Evolutionary conservation across 2,329 filamentous ascomycete genomes (phyloP).

Genomic region (Phoma herbarum): DNA sequence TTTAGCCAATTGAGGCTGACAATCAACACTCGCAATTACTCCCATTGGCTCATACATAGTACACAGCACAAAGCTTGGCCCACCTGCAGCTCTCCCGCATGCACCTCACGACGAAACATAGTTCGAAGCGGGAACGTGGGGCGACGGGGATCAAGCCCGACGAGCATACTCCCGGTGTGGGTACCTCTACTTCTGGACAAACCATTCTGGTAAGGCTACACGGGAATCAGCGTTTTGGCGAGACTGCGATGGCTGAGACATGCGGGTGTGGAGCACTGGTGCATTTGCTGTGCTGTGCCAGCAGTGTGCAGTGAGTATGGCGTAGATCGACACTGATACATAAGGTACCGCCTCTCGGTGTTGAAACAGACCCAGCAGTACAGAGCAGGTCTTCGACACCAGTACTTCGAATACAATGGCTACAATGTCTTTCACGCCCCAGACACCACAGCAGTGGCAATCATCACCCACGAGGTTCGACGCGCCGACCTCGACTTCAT

Average conservation of each 20-base stretch:
- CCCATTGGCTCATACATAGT: slow-evolving; percentile 12
- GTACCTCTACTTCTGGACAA: slow-evolving; percentile 5
- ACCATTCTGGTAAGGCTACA: slow-evolving; percentile 14
- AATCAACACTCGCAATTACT: background rate
- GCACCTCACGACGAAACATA: slow-evolving; percentile 1
- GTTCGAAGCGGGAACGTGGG: slow-evolving; percentile 8
- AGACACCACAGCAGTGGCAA: slow-evolving; percentile 37
- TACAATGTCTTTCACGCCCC: slow-evolving; percentile 37
- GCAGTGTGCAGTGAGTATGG: slow-evolving; percentile 1
- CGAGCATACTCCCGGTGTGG: slow-evolving; percentile 22
- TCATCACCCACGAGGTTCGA: slow-evolving; percentile 23
- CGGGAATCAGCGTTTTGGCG: slow-evolving; percentile 20
- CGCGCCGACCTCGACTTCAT: slow-evolving; percentile 15
- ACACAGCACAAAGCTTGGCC: slow-evolving; percentile 17
- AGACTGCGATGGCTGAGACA: slow-evolving; percentile 22
- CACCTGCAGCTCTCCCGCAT: slow-evolving; percentile 4
- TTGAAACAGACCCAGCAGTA: slow-evolving; percentile 5
- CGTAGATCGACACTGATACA: slow-evolving; percentile 16
- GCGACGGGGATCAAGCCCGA: slow-evolving; percentile 14
- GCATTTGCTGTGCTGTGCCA: slow-evolving; percentile 7
- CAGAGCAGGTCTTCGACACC: slow-evolving; percentile 7
- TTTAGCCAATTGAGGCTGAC: slow-evolving; percentile 16
- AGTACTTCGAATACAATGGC: slow-evolving; percentile 9
- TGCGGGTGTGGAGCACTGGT: slow-evolving; percentile 17
- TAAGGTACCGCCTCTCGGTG: slow-evolving; percentile 14